Percentiles rank a stretch among this genome's conserved stretches.
Evolutionary conservation across 2,329 filamentous ascomycete species (phyloP).

Genomic region (Botrytis byssoidea): DNA sequence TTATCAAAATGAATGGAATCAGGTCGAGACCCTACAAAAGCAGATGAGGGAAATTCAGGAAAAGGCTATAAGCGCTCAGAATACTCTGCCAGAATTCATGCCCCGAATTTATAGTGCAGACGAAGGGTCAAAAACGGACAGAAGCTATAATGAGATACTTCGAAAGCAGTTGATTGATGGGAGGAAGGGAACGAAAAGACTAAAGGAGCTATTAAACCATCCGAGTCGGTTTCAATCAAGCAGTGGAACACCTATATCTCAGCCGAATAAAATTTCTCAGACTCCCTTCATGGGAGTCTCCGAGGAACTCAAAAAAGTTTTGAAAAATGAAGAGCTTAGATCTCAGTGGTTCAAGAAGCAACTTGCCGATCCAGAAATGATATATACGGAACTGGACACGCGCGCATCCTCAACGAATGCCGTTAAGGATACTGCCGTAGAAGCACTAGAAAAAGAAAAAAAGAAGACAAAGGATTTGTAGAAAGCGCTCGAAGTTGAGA

Average conservation of each 20-base stretch:
- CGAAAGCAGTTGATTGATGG: neutral
- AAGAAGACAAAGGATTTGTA: neutral
- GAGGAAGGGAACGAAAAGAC: neutral
- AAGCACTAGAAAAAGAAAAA: neutral
- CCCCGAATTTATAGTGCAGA: neutral
- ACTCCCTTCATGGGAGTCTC: accelerated
- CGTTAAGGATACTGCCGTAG: neutral
- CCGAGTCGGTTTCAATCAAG: neutral
- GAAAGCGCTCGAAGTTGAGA: neutral
- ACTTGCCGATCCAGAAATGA: neutral
- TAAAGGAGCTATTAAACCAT: neutral
- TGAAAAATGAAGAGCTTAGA: neutral
- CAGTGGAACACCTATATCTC: neutral
- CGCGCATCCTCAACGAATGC: neutral
- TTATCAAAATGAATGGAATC: conserved; percentile 1
- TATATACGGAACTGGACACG: neutral
- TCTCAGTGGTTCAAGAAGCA: neutral
- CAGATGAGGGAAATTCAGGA: neutral
- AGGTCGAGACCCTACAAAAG: neutral
- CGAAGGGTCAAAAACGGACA: neutral
- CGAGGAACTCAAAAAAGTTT: neutral
- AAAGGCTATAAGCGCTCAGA: neutral
- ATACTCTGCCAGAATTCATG: neutral
- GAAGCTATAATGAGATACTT: neutral
- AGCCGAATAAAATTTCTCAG: neutral